Percentiles rank a stretch among this genome's conserved stretches.
These are phyloP conservation scores for Amoebophrya sp. DNA, from an alignment of 169 alveolate genomes.

Conservation along the genomic window DNA sequence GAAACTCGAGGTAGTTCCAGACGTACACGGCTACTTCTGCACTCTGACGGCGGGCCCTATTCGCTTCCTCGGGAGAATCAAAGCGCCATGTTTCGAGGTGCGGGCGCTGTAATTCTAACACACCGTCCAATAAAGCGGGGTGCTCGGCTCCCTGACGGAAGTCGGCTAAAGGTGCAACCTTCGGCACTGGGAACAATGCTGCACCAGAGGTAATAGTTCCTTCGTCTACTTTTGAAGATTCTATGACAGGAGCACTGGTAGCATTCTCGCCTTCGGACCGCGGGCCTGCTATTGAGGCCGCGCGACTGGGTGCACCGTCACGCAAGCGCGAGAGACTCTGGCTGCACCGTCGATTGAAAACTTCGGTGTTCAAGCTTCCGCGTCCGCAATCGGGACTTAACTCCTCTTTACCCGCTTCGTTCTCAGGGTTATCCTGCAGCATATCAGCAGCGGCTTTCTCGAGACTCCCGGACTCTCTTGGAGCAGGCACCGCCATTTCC, in stretches of 20 bases:
- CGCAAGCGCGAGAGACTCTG: neutral
- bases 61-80: neutral
- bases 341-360: no score
- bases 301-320: neutral
- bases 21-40: neutral
- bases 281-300: neutral
- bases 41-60: neutral
- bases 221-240: neutral
- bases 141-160: no score
- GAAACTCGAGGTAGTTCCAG: neutral
- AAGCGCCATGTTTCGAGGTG: neutral
- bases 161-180: neutral
- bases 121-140: no score
- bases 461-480: no score
- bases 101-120: neutral
- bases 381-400: no score
- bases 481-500: no score
- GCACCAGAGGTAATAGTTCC: neutral
- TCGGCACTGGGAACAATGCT: neutral
- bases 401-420: no score
- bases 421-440: no score
- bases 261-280: no score
- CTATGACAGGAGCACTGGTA: no score
- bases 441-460: no score
- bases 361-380: no score